Percentiles rank a stretch among this genome's conserved stretches.
phyloP scores from a whole-genome alignment of 768 basidiomycete genomes.

The Suillus tomentosus region DNA sequence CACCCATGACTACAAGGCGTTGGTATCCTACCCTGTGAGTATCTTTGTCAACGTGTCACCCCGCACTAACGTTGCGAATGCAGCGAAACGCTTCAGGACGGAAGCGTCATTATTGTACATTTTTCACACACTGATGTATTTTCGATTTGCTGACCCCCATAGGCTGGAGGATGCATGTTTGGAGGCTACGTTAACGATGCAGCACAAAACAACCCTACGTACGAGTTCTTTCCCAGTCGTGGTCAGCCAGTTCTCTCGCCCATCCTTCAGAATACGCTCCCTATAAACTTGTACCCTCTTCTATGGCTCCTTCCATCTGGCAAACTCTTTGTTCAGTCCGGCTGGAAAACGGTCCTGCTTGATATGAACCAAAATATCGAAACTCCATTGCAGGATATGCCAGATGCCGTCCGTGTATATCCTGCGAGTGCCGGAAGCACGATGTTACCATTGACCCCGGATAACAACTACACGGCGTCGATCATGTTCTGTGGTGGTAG shows the following conservation, averaged over 20 bases:
- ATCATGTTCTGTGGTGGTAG: conserved; percentile 86
- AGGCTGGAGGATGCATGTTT: conserved; percentile 61
- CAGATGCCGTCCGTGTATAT: conserved; percentile 74
- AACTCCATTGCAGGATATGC: conserved; percentile 62
- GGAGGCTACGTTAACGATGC: conserved; percentile 78
- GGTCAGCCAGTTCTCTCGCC: conserved; percentile 58
- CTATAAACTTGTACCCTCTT: conserved; percentile 76
- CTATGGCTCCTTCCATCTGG: conserved; percentile 78
- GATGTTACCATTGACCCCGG: conserved; percentile 81
- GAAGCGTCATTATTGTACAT: conserved; percentile 64
- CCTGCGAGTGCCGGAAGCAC: conserved; percentile 77
- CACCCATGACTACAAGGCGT: conserved; percentile 51
- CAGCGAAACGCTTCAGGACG: conserved; percentile 66
- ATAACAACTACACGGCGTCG: conserved; percentile 83
- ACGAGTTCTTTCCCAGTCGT: conserved; percentile 75
- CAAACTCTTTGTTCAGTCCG: conserved; percentile 61
- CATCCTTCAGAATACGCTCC: conserved; percentile 68
- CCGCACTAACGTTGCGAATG: not conserved
- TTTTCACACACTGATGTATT: not conserved
- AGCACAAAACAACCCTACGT: conserved; percentile 74
- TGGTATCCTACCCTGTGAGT: conserved; percentile 80
- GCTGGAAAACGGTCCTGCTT: conserved; percentile 63
- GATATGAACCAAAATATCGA: conserved; percentile 62
- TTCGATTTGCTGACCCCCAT: conserved; percentile 2
- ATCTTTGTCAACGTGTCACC: not conserved